A percentile compares a stretch with the other conserved stretches of the same genome.
These are phyloP conservation scores for Phlebiopsis flavidoalba DNA, from an alignment of 768 basidiomycete genomes.

Conservation along the genomic window DNA sequence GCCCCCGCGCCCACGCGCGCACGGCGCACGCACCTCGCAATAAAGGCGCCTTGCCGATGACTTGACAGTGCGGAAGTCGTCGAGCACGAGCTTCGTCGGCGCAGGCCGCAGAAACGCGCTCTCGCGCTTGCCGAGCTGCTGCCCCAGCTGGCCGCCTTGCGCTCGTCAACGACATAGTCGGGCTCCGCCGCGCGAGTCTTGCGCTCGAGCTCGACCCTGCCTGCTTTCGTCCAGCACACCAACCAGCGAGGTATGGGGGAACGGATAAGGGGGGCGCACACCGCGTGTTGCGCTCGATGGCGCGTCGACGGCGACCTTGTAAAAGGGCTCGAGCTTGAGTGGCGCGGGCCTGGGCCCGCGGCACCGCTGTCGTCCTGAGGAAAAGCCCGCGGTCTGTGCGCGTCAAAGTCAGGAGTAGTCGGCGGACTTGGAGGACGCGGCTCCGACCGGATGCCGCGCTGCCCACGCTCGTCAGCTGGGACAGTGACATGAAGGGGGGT, in stretches of 20 bases:
- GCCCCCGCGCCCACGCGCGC: neutral
- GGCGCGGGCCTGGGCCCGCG: conserved; percentile 88
- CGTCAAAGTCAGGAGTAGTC: conserved; percentile 97
- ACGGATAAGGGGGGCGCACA: conserved; percentile 30
- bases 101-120: conserved; percentile 82
- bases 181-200: conserved; percentile 67
- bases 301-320: conserved; percentile 93
- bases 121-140: conserved; percentile 83
- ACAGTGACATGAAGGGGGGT: too few relatives aligned
- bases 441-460: conserved; percentile 19
- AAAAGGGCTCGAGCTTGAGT: conserved; percentile 93
- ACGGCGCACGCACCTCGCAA: conserved; percentile 63
- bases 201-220: conserved; percentile 83
- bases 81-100: conserved; percentile 87
- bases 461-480: conserved; percentile 17
- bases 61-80: conserved; percentile 97
- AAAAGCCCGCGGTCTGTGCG: conserved; percentile 70
- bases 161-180: conserved; percentile 71
- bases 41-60: conserved; percentile 98
- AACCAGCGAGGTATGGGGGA: neutral
- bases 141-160: conserved; percentile 81
- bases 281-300: conserved; percentile 92
- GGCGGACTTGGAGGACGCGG: conserved; percentile 32
- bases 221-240: conserved; percentile 33
- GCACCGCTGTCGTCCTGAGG: conserved; percentile 73